A percentile compares a stretch with the other conserved stretches of the same genome.
Conservation (phyloP, 1,139 yeast species). For the Scheffersomyces cryptocercus region DNA sequence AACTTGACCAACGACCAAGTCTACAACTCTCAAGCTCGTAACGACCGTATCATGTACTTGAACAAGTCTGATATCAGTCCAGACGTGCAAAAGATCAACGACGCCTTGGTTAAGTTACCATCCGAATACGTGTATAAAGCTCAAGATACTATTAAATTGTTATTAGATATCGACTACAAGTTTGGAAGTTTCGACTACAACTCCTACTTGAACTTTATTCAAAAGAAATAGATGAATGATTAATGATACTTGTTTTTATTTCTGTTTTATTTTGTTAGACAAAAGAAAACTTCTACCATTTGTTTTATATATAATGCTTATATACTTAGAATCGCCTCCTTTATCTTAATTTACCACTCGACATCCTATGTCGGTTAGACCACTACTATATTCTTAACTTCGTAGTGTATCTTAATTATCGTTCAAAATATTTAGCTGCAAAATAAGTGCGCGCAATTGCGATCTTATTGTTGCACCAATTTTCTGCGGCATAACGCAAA, state of each 20-base stretch:
- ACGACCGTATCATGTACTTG: slow-evolving; percentile 40
- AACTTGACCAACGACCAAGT: slow-evolving; percentile 50
- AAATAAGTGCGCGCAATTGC: too few relatives aligned
- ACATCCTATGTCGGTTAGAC: too few relatives aligned
- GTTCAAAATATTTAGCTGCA: too few relatives aligned
- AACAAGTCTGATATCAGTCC: slow-evolving; percentile 24
- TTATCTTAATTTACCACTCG: too few relatives aligned
- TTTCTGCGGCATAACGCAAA: too few relatives aligned
- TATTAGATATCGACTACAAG: slow-evolving; percentile 63
- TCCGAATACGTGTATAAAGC: slow-evolving; percentile 59
- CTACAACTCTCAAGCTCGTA: slow-evolving; percentile 33
- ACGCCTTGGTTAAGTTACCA: slow-evolving; percentile 45
- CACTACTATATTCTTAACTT: too few relatives aligned
- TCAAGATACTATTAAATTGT: slow-evolving; percentile 60
- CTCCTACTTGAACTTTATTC: slow-evolving; percentile 52
- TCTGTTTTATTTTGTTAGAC: neutral
- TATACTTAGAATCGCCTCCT: too few relatives aligned
- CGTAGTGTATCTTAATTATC: too few relatives aligned
- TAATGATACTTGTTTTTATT: neutral
- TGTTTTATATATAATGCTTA: neutral
- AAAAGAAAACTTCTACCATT: neutral
- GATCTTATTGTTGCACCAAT: too few relatives aligned
- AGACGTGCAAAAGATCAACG: slow-evolving; percentile 20
- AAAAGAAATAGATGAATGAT: slow-evolving; percentile 16
- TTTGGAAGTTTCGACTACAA: slow-evolving; percentile 57